phyloP scores from a whole-genome alignment of 768 basidiomycete species.

The Boletus reticuloceps region DNA sequence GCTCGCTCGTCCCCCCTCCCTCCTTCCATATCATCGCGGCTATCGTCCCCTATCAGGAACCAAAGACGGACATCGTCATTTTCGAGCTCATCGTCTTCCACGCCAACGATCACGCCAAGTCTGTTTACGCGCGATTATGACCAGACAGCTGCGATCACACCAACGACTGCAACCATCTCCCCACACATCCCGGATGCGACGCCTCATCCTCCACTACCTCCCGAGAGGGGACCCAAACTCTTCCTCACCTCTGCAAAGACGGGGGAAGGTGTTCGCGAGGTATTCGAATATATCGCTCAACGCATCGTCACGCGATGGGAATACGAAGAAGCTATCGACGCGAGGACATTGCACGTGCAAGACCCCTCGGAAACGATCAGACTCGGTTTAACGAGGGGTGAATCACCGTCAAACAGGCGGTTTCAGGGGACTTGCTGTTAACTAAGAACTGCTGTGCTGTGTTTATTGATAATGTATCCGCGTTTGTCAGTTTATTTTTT shows the following conservation, averaged over 20 bases:
- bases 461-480: constrained; percentile 24
- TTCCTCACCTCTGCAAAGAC: constrained; percentile 81
- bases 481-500: too few species aligned
- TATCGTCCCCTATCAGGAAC: constrained; percentile 27
- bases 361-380: constrained; percentile 40
- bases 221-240: constrained; percentile 56
- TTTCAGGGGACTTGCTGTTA: constrained; percentile 20
- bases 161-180: constrained; percentile 16
- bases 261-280: constrained; percentile 64
- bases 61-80: constrained; percentile 41
- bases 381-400: constrained; percentile 24
- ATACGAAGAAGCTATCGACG: constrained; percentile 58
- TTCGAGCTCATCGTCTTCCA: constrained; percentile 36
- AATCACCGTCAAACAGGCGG: not conserved
- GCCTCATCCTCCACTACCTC: constrained; percentile 20
- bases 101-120: constrained; percentile 59
- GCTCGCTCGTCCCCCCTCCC: constrained; percentile 60
- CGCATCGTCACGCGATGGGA: constrained; percentile 65
- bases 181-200: constrained; percentile 10
- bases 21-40: constrained; percentile 23
- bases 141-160: constrained; percentile 13
- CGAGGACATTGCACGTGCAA: constrained; percentile 38
- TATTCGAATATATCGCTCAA: constrained; percentile 74
- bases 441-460: not conserved
- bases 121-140: constrained; percentile 40